Conservation (phyloP, 352 stramenopile species). For the Globisporangium echinulatum region DNA sequence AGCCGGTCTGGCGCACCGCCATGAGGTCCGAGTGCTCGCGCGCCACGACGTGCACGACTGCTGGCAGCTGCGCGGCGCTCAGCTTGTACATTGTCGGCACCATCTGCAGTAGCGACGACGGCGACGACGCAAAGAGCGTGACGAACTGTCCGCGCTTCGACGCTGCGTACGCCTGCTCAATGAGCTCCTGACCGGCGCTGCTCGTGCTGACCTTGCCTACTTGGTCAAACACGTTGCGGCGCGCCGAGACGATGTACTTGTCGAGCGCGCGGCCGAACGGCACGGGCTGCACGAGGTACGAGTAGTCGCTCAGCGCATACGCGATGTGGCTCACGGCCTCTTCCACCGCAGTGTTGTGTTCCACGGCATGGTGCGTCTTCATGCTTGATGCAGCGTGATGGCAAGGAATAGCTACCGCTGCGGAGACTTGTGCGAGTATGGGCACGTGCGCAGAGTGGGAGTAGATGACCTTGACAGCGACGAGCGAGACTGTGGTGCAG, state of each 20-base stretch:
- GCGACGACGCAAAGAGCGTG: slow-evolving; percentile 87
- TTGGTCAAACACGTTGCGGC: slow-evolving; percentile 77
- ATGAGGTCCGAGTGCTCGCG: slow-evolving; percentile 91
- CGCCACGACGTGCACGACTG: slow-evolving; percentile 89
- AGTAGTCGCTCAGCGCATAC: slow-evolving; percentile 73
- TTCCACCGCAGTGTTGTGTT: slow-evolving; percentile 32
- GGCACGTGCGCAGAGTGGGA: not conserved
- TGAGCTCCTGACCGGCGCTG: slow-evolving; percentile 46
- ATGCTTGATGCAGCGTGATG: not conserved
- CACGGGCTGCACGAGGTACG: slow-evolving; percentile 60
- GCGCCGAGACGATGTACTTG: slow-evolving; percentile 63
- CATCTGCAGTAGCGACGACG: slow-evolving; percentile 83
- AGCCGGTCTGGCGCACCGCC: slow-evolving; percentile 86
- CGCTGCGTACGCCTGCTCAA: slow-evolving; percentile 58
- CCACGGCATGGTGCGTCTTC: not conserved
- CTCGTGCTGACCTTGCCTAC: slow-evolving; percentile 52
- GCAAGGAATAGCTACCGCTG: no score
- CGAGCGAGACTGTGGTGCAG: not conserved
- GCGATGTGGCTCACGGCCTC: slow-evolving; percentile 76
- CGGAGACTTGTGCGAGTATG: no score
- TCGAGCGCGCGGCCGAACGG: slow-evolving; percentile 55
- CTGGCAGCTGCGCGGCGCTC: slow-evolving; percentile 72
- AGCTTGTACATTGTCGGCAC: slow-evolving; percentile 95
- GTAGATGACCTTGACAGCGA: not conserved
- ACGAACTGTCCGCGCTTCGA: slow-evolving; percentile 77